Evolutionary conservation across 306 rosid species (phyloP), one percentile per base, ranked within the genome.

Genomic region (Trifolium pratense): DNA sequence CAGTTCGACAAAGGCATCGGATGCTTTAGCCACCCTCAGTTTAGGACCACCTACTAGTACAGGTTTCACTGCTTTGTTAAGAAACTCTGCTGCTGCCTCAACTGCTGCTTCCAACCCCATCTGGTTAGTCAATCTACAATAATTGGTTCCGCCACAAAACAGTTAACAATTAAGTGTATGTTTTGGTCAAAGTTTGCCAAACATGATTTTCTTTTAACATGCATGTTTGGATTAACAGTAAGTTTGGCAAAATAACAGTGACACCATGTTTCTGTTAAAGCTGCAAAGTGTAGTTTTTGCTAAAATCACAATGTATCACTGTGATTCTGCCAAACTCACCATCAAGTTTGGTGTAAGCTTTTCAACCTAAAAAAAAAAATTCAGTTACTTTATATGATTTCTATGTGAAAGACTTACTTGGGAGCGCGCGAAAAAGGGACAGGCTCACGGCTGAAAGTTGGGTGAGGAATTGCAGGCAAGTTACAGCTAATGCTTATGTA

Each of bases 401-500:
- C 25, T 16, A 7, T 1, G 18, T 58, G 10, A 58, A 6, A 3
- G 21, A 14, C 36, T 52, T 84, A 87, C 98, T n/a, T 86, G 1
- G 96, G 90, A 64, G 88, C 73, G 7, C 86, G 53, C 4, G 87
- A 79, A 58, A 90, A 86, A 8, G 94, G 98, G 70, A 93, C 88
- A 1, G 89, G 97, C 1, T 85, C 96, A 2, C 88, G 80, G 43
- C 79, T 81, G 70, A 93, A 93, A 40, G 97, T 91, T 16, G 97
- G 97, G 76, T 93, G 97, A 66, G 97, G 98, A 77, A 87, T 75
- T 0, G 59, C 92, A 4, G 86, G 68, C 76, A 93, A 74, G 86
- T 93, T 89, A 55, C 96, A 91, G 76, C 97, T 60, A 13, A 93
- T 82, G 85, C 97, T 93, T 66, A 93, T 89, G 53, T 91, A 93